Conservation (phyloP, 257 asterid species). For the Petunia axillaris region DNA sequence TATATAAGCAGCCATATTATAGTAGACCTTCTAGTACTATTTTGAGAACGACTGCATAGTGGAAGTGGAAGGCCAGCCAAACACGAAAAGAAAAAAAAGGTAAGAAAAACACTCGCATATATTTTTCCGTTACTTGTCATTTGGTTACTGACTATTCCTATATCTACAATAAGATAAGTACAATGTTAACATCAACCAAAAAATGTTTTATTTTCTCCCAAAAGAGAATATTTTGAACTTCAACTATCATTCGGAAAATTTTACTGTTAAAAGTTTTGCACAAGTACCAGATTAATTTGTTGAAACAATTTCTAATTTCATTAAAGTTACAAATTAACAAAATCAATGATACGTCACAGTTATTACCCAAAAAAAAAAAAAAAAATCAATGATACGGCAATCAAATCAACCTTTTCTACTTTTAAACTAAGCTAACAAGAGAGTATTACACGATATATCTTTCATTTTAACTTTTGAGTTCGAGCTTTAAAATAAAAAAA, state of each 20-base stretch:
- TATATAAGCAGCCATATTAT: neutral
- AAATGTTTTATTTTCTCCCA: neutral
- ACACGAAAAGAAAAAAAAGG: neutral
- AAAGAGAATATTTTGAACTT: neutral
- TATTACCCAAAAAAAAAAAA: too few relatives aligned
- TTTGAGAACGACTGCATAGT: neutral
- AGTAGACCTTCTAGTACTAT: neutral
- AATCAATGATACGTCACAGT: neutral
- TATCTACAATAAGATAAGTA: neutral
- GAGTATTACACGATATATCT: too few relatives aligned
- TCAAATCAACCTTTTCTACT: neutral
- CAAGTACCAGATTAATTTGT: neutral
- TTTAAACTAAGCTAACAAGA: too few relatives aligned
- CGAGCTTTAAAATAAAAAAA: too few relatives aligned
- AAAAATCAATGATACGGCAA: too few relatives aligned
- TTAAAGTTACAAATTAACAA: neutral
- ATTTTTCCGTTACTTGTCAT: conserved; percentile 3
- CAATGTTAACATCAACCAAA: conserved; percentile 19
- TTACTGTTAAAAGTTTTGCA: too few relatives aligned
- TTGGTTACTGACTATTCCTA: neutral
- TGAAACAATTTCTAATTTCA: neutral
- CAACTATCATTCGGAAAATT: neutral
- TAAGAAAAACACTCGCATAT: neutral
- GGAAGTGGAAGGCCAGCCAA: neutral
- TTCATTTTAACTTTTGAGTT: too few relatives aligned